Conservation (phyloP, 768 basidiomycete species). For the Boletus bicolor region DNA sequence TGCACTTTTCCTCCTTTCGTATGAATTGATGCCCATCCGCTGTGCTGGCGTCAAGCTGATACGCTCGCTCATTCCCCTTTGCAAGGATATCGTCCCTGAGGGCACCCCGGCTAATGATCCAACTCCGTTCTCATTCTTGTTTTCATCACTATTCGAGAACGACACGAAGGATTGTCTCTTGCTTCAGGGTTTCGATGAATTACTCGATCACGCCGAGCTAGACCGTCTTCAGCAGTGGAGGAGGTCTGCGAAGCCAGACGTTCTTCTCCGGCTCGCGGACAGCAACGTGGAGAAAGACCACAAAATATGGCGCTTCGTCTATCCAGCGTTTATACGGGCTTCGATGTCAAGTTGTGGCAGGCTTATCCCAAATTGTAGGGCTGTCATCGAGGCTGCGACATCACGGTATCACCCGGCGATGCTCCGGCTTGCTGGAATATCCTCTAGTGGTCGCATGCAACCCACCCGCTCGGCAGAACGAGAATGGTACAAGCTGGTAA, state of each 20-base stretch:
- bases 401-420: constrained; percentile 71
- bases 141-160: constrained; percentile 55
- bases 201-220: constrained; percentile 59
- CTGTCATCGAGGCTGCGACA: constrained; percentile 63
- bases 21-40: constrained; percentile 49
- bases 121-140: constrained; percentile 32
- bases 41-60: constrained; percentile 62
- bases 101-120: constrained; percentile 27
- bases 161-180: constrained; percentile 43
- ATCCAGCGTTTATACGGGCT: constrained; percentile 58
- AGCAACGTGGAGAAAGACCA: constrained; percentile 66
- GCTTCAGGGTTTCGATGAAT: constrained; percentile 62
- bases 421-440: constrained; percentile 70
- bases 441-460: constrained; percentile 41
- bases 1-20: constrained; percentile 69
- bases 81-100: constrained; percentile 41
- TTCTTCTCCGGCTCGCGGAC: constrained; percentile 67
- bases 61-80: constrained; percentile 51
- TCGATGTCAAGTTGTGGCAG: constrained; percentile 49
- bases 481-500: constrained; percentile 49
- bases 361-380: constrained; percentile 53
- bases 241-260: constrained; percentile 51
- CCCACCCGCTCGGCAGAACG: constrained; percentile 45
- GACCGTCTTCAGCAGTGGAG: constrained; percentile 67
- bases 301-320: constrained; percentile 71